A percentile compares a stretch with the other conserved stretches of the same genome.
phyloP scores from a whole-genome alignment of 2,329 filamentous ascomycete genomes.

The Xylaria sp. region DNA sequence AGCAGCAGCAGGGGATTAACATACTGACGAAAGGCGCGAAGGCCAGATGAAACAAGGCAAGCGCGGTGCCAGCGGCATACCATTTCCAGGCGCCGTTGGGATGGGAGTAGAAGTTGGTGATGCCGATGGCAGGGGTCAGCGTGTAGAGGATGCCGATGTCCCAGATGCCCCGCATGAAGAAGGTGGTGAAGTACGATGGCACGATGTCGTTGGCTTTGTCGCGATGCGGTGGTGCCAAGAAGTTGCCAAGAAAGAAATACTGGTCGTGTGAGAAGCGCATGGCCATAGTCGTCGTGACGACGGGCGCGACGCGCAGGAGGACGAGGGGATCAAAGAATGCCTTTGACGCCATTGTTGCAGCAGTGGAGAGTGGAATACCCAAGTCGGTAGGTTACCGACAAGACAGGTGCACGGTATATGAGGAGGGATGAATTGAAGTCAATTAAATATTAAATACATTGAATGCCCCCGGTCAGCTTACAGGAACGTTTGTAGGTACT shows the following conservation, averaged over 20 bases:
- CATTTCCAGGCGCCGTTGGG: constrained; percentile 42
- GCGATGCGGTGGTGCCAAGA: constrained; percentile 50
- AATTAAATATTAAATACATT: not conserved
- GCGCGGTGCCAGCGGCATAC: constrained; percentile 48
- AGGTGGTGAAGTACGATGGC: constrained; percentile 56
- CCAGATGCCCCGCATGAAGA: constrained; percentile 52
- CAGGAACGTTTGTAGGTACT: not conserved
- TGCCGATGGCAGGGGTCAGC: constrained; percentile 44
- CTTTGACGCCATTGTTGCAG: constrained; percentile 52
- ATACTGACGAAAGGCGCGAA: constrained; percentile 49
- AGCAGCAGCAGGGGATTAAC: not conserved
- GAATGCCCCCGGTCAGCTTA: not conserved
- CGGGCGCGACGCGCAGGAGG: constrained; percentile 56
- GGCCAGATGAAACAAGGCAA: constrained; percentile 49
- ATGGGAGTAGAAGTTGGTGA: constrained; percentile 44
- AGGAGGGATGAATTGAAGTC: not conserved
- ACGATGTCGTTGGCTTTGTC: constrained; percentile 52
- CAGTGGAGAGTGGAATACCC: too few species aligned
- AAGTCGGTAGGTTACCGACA: not conserved
- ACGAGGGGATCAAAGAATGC: constrained; percentile 54
- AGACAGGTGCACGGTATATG: not conserved
- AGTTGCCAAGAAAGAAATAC: constrained; percentile 55
- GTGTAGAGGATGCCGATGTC: constrained; percentile 47
- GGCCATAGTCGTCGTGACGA: constrained; percentile 60
- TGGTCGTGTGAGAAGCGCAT: constrained; percentile 60